Evolutionary conservation across 108 stramenopile species (phyloP), one percentile per base, ranked within the genome.

Genomic region (Schizochytrium sp.): DNA sequence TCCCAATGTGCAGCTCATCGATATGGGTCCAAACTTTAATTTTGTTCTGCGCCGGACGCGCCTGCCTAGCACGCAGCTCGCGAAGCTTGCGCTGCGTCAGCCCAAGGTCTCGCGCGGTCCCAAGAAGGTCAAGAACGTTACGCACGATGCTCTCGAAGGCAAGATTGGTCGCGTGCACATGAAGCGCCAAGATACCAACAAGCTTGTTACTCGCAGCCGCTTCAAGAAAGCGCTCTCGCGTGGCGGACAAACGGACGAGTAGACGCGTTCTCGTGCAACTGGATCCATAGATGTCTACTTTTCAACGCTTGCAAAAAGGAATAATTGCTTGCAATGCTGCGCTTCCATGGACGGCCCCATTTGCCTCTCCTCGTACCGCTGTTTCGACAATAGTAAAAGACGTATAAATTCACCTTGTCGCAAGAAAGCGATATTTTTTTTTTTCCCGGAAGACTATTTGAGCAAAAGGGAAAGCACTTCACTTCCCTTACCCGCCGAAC

Each of bases 1-100:
- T 41, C 98, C 98, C 19, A 92, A 96, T 29, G 96, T 98, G 5
- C 91, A 90, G 57, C 90, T 99, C 71, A 91, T 92, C 57, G 95
- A 95, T n/a, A 97, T 96, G 92, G 99, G 99, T 4, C 98, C 98
- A 1, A 96, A 97, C 89, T 92, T 97, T 92, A 97, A 97, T 91
- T 95, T 99, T 72, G 88, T 87, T 83, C 89, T 98, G 47, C 93
- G 98, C 5, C 91, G 99, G 58, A 96, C 96, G 44, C 96, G 97
- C 88, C 95, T 95, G 71, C 97, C 99, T 6, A 90, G 95, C 16
- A 93, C 95, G 51, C 98, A 99, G 83, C 53, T 99, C 88, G 97
- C 95, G 95, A 97, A 98, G 93, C 93, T 94, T 43, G 93, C 98
- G 5, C 96, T 97, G 91, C 96, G 97, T 91, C 96, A 97, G 6